phyloP scores from a whole-genome alignment of 192 early-diverging fungal genomes.

The Entomortierella chlamydospora region DNA sequence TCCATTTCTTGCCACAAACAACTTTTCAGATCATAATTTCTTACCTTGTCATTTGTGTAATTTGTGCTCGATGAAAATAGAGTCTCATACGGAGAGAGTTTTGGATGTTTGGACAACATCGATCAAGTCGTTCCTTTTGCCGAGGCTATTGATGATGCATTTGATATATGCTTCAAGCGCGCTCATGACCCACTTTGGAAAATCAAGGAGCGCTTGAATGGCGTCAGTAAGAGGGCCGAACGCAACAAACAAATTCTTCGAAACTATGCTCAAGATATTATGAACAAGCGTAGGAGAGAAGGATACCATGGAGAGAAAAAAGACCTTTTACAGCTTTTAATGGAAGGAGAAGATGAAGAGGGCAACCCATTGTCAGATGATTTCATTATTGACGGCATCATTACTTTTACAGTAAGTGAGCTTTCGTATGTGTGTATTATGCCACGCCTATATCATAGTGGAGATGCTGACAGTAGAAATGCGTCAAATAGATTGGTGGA shows the following conservation, averaged over 20 bases:
- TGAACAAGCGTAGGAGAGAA: constrained; percentile 21
- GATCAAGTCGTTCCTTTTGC: constrained; percentile 47
- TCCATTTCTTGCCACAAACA: background rate
- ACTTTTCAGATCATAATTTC: too few species aligned
- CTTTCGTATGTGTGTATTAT: too few species aligned
- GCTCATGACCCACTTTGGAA: constrained; percentile 20
- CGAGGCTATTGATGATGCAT: constrained; percentile 56
- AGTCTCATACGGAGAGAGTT: constrained; percentile 9
- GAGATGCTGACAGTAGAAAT: too few species aligned
- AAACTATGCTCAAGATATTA: constrained; percentile 13
- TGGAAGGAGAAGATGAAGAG: background rate
- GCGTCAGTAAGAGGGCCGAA: background rate
- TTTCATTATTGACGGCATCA: background rate
- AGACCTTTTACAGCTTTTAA: background rate
- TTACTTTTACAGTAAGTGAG: background rate
- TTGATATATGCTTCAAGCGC: constrained; percentile 22
- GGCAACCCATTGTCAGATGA: background rate
- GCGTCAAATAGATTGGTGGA: constrained; percentile 30
- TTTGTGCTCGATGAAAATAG: too few species aligned
- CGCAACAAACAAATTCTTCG: constrained; percentile 3
- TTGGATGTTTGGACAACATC: constrained; percentile 6
- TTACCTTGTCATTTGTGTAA: too few species aligned
- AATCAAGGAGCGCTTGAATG: constrained; percentile 19
- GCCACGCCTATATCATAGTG: too few species aligned
- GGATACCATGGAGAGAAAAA: background rate